Evolutionary conservation across 495 filamentous ascomycete genomes (phyloP), one percentile per base, ranked within the genome.

Genomic region (Poronia punctata): DNA sequence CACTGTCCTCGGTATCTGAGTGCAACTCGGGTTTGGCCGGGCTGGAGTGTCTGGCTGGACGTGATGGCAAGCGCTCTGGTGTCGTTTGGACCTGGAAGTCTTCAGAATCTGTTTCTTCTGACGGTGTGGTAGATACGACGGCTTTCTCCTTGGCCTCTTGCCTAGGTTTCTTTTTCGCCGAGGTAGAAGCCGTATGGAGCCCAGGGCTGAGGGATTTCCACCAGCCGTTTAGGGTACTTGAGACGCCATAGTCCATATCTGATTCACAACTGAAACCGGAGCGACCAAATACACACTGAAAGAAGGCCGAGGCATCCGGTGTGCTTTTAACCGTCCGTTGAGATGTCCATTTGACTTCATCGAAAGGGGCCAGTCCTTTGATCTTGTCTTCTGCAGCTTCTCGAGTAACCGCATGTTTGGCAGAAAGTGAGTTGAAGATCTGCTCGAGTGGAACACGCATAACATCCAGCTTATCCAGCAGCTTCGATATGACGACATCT

Each of bases 391-490:
- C 74, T 2, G 66, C 70, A 9, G 50, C 52, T n/a, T 62, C 59
- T 34, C 71, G 58, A 16, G 61, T 60, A 3, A 65, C 43, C 40
- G 59, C 71, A 38, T 65, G 59, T 38, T 71, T 76, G 7, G 75
- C 70, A 3, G 74, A 67, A 14, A 78, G 72, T 11, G 77, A 72
- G 11, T 81, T 83, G 61, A 94, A 86, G 2, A 88, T 69, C 16
- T 75, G 67, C 10, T 77, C 76, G 4, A 90, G 60, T 20, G 88
- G 83, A 2, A 75, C 69, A 1, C 80, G 76, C 31, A 78, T 73
- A 0, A 75, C 65, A 42, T 86, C 83, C n/a, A 92, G 65, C 50
- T 85, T 87, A 56, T 93, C 86, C 7, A 86, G 65, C 16, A 95
- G 53, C 43, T 80, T 84, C 12, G 70, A 66, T 41, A 95, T 84